Conservation (phyloP, 2,329 filamentous ascomycete species). For the Microsporum ferrugineum region DNA sequence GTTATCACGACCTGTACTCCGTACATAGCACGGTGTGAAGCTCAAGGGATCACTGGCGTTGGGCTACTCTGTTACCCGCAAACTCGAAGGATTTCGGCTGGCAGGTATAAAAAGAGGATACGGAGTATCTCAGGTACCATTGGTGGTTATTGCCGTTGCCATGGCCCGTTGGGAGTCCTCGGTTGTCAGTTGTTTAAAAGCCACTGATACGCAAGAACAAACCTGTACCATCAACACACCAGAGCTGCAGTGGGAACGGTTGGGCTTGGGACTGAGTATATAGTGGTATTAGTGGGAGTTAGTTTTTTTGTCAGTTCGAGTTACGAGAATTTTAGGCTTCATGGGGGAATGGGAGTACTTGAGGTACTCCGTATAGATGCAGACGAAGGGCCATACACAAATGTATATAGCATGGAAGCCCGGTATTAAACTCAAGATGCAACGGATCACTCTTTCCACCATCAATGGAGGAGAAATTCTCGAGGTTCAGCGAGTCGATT, state of each 20-base stretch:
- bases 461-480: not conserved
- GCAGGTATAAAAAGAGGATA: not conserved
- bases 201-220: not conserved
- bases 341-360: not conserved
- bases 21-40: not conserved
- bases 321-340: constrained; percentile 1
- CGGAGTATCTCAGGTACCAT: not conserved
- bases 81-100: not conserved
- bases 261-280: not conserved
- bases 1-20: not conserved
- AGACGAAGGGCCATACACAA: not conserved
- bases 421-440: not conserved
- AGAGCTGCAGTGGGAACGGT: not conserved
- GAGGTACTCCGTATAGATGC: not conserved
- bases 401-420: not conserved
- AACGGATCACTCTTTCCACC: not conserved
- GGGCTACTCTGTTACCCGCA: not conserved
- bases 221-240: not conserved
- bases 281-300: not conserved
- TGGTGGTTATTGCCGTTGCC: not conserved
- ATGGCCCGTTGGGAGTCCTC: not conserved
- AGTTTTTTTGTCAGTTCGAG: not conserved
- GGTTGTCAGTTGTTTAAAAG: not conserved
- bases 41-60: not conserved
- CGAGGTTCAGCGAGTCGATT: not conserved